Percentiles rank a stretch among this genome's conserved stretches.
These are phyloP conservation scores for Hibiscus mutabilis DNA, from an alignment of 345 rosid species.

Conservation along the genomic window DNA sequence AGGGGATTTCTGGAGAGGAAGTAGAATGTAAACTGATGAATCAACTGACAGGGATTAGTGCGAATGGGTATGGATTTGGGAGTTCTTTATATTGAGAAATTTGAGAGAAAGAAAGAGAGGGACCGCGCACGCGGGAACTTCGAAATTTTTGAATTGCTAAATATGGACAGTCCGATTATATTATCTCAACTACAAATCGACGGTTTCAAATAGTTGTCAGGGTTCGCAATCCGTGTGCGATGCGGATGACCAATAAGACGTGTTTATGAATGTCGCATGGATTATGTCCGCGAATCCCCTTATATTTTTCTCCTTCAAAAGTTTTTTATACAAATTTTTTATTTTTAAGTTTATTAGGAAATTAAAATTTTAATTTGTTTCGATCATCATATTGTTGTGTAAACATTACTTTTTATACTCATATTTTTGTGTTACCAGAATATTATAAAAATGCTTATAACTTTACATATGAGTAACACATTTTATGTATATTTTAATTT, in stretches of 20 bases:
- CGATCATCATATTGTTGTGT: no score
- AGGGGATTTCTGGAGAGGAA: background rate
- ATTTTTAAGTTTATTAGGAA: no score
- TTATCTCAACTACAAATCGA: background rate
- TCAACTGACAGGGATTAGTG: background rate
- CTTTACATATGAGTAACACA: no score
- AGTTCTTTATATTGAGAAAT: background rate
- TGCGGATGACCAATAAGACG: background rate
- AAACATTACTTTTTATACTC: no score
- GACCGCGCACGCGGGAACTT: background rate
- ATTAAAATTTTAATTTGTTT: no score
- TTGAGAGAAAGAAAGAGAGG: background rate
- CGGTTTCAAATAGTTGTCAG: background rate
- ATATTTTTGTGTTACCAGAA: no score
- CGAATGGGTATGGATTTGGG: background rate
- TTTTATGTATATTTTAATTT: no score
- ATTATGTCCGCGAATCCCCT: background rate
- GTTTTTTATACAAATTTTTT: no score
- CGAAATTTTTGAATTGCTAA: background rate
- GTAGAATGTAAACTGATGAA: background rate
- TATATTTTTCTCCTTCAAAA: no score
- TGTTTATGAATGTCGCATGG: background rate
- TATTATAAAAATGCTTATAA: no score
- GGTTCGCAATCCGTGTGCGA: background rate
- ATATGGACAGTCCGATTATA: background rate